Evolutionary conservation across 2,329 filamentous ascomycete genomes (phyloP), one percentile per base, ranked within the genome.

Genomic region (Trichoderma lentiforme): DNA sequence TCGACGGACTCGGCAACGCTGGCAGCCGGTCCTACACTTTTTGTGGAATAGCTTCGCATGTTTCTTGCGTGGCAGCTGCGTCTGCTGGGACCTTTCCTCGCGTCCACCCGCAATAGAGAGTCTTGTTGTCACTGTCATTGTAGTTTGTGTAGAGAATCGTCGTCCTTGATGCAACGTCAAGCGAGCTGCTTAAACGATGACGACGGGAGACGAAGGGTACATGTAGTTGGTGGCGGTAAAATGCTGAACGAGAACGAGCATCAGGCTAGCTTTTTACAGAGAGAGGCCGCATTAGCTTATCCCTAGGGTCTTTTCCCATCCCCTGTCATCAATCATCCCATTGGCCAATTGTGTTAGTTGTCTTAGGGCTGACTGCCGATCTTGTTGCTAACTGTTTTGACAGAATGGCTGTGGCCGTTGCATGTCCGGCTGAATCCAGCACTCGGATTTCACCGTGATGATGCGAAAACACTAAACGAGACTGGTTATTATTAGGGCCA

Each of bases 31-130:
- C 24, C 74, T 71, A 12, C 74, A 73, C 70, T 77, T 76, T 67
- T 74, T 77, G 72, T 77, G 76, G 71, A 77, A 77, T 30, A 76
- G 73, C 69, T 76, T 69, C 15, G 66, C 66, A 26, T 69, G 66
- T 5, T 34, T 69, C 56, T 69, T 69, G 9, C 66, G 66, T 26
- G 56, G 66, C 56, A 1, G 26, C 18, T 69, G 66, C 9, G 5
- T 26, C 36, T 61, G 36, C 26, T 61, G 56, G 3, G 66, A 11
- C 36, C 6, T 30, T n/a, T 51, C 56, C 3, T 51, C 66, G 2
- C 66, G 56, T 12, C 56, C 56, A 8, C 66, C 66, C n/a, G 51
- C 66, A 11, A 69, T 3, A 9, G 56, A 57, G 14, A 60, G 56
- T n/a, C 36, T 53, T 9, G 36, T 61, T 8, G 39, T 34, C 5